Conservation (phyloP, 2,329 filamentous ascomycete genomes). For the Pseudocercospora vitis region DNA sequence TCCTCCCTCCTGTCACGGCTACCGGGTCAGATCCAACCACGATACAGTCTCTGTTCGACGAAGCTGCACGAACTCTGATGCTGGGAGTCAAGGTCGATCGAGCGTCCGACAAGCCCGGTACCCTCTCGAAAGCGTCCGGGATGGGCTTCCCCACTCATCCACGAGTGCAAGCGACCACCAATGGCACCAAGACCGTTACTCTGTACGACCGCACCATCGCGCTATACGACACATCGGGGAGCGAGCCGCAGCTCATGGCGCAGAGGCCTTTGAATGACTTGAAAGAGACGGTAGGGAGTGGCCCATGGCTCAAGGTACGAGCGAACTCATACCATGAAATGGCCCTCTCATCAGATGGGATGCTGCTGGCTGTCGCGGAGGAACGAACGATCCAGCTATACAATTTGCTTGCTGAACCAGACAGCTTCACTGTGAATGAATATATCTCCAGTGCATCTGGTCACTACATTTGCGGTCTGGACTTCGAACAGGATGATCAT, state of each 20-base stretch:
- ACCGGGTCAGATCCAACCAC: conserved; percentile 24
- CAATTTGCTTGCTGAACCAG: conserved; percentile 32
- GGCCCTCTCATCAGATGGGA: conserved; percentile 36
- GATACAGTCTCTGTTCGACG: conserved; percentile 31
- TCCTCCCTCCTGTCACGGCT: conserved; percentile 30
- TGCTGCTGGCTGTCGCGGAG: conserved; percentile 37
- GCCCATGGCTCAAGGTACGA: conserved; percentile 37
- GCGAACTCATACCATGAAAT: conserved; percentile 34
- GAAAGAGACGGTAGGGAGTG: conserved; percentile 36
- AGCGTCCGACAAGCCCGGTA: conserved; percentile 23
- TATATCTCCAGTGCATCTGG: conserved; percentile 36
- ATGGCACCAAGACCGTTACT: conserved; percentile 31
- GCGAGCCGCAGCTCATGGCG: conserved; percentile 22
- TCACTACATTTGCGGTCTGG: conserved; percentile 39
- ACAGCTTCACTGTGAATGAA: conserved; percentile 36
- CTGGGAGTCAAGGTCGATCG: conserved; percentile 31
- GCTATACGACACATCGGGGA: conserved; percentile 32
- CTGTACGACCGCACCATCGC: conserved; percentile 35
- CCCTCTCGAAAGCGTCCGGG: conserved; percentile 19
- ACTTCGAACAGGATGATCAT: conserved; percentile 38
- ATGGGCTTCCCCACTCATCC: conserved; percentile 25
- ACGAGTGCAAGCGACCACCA: conserved; percentile 27
- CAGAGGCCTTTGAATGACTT: conserved; percentile 36
- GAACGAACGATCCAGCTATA: conserved; percentile 40
- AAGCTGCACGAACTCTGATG: conserved; percentile 37